Evolutionary conservation across 1,284 basidiomycete species (phyloP).

Genomic region (Irpex sp.): DNA sequence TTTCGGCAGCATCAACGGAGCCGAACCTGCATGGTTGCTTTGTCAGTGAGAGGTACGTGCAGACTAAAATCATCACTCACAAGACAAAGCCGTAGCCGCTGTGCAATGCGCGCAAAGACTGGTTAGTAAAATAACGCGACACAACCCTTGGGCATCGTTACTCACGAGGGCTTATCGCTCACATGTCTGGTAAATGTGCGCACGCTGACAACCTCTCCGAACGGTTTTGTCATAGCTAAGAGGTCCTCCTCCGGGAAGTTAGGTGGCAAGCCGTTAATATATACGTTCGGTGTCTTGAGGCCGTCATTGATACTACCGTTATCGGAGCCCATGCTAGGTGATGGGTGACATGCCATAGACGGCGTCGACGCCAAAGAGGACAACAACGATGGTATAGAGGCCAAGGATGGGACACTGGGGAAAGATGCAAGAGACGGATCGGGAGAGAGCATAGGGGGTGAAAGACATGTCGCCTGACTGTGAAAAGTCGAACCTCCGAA

Average conservation of each 20-base stretch:
- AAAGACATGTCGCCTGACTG: not conserved
- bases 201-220: slow-evolving; percentile 38
- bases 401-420: not conserved
- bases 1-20: slow-evolving; percentile 57
- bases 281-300: slow-evolving; percentile 39
- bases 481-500: not conserved
- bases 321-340: not conserved
- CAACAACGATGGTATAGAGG: not conserved
- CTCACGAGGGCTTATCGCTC: slow-evolving; percentile 36
- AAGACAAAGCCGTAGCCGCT: slow-evolving; percentile 81
- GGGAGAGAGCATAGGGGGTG: not conserved
- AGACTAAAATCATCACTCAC: slow-evolving; percentile 38
- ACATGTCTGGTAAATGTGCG: slow-evolving; percentile 42
- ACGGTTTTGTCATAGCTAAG: slow-evolving; percentile 34
- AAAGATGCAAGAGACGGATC: not conserved
- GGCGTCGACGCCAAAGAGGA: slow-evolving; percentile 4
- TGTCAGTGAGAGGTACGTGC: too few relatives aligned
- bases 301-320: slow-evolving; percentile 5
- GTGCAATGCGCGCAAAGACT: slow-evolving; percentile 8
- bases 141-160: slow-evolving; percentile 2
- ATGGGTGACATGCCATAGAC: slow-evolving; percentile 1
- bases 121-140: not conserved
- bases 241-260: slow-evolving; percentile 44
- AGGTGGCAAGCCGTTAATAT: slow-evolving; percentile 47
- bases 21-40: slow-evolving; percentile 45